phyloP scores from a whole-genome alignment of 2,329 filamentous ascomycete genomes.

The Fusarium cyanostomum region DNA sequence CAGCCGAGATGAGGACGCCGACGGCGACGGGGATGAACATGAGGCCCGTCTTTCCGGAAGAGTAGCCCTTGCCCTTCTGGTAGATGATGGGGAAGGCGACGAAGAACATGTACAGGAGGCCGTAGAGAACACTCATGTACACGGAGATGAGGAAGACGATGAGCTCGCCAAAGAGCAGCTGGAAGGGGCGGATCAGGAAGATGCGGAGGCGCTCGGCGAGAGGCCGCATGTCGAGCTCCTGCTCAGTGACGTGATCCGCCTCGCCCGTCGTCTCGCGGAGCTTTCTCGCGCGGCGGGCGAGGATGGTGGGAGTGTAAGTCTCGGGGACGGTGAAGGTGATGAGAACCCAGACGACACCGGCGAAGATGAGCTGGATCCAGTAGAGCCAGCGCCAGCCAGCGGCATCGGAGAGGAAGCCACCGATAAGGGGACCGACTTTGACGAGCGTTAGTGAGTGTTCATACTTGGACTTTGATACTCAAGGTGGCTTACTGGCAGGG shows the following conservation, averaged over 20 bases:
- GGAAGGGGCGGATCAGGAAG: constrained; percentile 84
- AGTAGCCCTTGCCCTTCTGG: constrained; percentile 81
- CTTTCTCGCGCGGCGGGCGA: constrained; percentile 75
- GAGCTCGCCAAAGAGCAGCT: constrained; percentile 83
- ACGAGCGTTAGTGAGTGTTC: constrained; percentile 5
- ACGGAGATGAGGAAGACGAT: constrained; percentile 86
- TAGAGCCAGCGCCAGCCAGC: constrained; percentile 85
- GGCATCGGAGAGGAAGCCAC: constrained; percentile 77
- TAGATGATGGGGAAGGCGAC: constrained; percentile 77
- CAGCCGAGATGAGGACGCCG: constrained; percentile 74
- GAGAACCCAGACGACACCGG: constrained; percentile 74
- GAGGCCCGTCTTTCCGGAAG: constrained; percentile 76
- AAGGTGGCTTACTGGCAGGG: constrained; percentile 65
- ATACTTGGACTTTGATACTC: neutral
- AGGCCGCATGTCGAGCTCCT: constrained; percentile 79
- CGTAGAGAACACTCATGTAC: constrained; percentile 87
- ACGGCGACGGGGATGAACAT: constrained; percentile 89
- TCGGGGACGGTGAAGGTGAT: constrained; percentile 92
- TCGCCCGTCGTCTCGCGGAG: constrained; percentile 76
- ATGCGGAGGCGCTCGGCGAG: constrained; percentile 74
- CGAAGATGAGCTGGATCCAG: constrained; percentile 84
- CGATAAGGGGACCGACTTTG: constrained; percentile 74
- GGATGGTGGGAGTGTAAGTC: constrained; percentile 84
- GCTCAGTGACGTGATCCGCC: constrained; percentile 76
- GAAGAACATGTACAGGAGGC: constrained; percentile 81